These are phyloP conservation scores for Thecaphora frezii DNA, from an alignment of 1,284 basidiomycete species.

Conservation along the genomic window DNA sequence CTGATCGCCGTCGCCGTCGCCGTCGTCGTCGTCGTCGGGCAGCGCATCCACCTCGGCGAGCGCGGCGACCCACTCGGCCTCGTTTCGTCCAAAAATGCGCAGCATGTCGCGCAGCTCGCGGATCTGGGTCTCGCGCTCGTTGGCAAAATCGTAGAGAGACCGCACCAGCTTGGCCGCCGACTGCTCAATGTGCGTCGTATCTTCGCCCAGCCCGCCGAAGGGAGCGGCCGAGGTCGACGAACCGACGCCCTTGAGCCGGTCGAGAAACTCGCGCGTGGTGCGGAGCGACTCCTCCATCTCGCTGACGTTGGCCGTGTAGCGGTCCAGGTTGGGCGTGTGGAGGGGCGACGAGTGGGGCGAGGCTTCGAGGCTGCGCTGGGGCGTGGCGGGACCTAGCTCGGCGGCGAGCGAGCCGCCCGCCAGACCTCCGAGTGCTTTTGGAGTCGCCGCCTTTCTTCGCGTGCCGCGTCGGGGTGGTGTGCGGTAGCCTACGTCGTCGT, in stretches of 20 bases:
- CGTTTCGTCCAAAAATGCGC: conserved; percentile 6
- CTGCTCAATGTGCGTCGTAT: conserved; percentile 13
- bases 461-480: conserved; percentile 2
- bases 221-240: background rate
- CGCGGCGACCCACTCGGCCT: conserved; percentile 4
- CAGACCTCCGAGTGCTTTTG: conserved; percentile 2
- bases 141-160: conserved; percentile 14
- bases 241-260: background rate
- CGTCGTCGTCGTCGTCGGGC: background rate
- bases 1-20: background rate
- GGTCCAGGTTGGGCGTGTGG: background rate
- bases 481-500: background rate
- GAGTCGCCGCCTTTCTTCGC: conserved; percentile 6
- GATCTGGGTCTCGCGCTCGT: conserved; percentile 27
- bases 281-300: conserved; percentile 5
- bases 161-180: conserved; percentile 13
- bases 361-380: background rate
- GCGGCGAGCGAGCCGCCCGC: conserved; percentile 3
- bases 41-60: conserved; percentile 1
- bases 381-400: conserved; percentile 5
- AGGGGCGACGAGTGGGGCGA: conserved; percentile 1
- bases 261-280: conserved; percentile 6
- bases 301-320: background rate
- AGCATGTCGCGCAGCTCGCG: conserved; percentile 33
- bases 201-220: conserved; percentile 3